Conservation (phyloP, 23 red algal species). For the Gracilaria gracilis region DNA sequence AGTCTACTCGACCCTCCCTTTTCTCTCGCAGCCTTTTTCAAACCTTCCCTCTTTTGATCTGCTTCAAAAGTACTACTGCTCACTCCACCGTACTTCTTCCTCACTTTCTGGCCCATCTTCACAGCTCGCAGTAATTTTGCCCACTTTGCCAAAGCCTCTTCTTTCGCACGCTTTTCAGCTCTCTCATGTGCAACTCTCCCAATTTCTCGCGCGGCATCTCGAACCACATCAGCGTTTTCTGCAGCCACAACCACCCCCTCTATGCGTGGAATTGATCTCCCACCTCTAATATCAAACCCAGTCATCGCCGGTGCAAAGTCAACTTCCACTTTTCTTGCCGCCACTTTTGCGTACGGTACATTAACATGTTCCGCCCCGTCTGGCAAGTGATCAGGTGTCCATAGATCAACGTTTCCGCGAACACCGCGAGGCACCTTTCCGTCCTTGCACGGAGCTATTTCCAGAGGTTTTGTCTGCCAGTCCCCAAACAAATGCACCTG, state of each 20-base stretch:
- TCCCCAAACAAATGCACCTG: conserved; percentile 86
- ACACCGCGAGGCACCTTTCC: conserved; percentile 71
- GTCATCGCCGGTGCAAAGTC: conserved; percentile 94
- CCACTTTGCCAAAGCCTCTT: conserved; percentile 65
- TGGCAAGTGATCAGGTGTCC: conserved; percentile 89
- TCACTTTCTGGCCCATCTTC: conserved; percentile 60
- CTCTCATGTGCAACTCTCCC: conserved; percentile 37
- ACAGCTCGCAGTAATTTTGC: conserved; percentile 53
- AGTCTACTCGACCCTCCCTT: background rate
- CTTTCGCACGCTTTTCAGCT: conserved; percentile 27
- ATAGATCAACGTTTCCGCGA: conserved; percentile 90
- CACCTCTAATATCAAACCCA: conserved; percentile 87
- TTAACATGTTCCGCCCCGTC: conserved; percentile 75
- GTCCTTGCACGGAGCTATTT: conserved; percentile 54
- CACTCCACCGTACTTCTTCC: conserved; percentile 64
- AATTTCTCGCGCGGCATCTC: conserved; percentile 68
- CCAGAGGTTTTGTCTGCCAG: conserved; percentile 88
- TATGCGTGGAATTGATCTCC: conserved; percentile 81
- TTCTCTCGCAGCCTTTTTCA: conserved; percentile 21
- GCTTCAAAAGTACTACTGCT: conserved; percentile 1
- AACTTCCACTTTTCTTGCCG: conserved; percentile 73
- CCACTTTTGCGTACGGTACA: conserved; percentile 65
- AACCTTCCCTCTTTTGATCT: conserved; percentile 28
- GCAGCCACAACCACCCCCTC: conserved; percentile 88
- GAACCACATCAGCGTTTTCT: conserved; percentile 69